phyloP scores from a whole-genome alignment of 2,329 filamentous ascomycete species.

The Ceratocystis cacaofunesta region DNA sequence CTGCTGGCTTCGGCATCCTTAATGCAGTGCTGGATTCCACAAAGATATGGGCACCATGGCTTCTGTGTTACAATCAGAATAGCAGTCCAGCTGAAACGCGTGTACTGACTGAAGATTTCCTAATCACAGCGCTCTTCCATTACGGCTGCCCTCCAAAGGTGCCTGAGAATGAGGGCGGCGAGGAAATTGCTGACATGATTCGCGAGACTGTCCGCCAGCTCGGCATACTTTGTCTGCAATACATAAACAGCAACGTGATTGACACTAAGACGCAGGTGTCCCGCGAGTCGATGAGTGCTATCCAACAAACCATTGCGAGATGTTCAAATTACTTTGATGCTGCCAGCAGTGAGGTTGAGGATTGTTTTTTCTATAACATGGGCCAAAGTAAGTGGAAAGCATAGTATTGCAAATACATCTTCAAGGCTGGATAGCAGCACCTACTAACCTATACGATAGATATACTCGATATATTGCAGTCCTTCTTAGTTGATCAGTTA shows the following conservation, averaged over 20 bases:
- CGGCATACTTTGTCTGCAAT: slow-evolving; percentile 32
- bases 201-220: slow-evolving; percentile 27
- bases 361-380: slow-evolving; percentile 24
- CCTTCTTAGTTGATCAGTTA: slow-evolving; percentile 40
- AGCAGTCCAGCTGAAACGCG: slow-evolving; percentile 24
- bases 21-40: slow-evolving; percentile 18
- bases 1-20: neutral
- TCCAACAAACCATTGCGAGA: slow-evolving; percentile 30
- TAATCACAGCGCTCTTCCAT: slow-evolving; percentile 31
- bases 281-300: slow-evolving; percentile 28
- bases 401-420: too few species aligned
- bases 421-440: too few species aligned
- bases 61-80: slow-evolving; percentile 30
- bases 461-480: slow-evolving; percentile 35
- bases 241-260: slow-evolving; percentile 34
- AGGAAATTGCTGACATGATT: slow-evolving; percentile 23
- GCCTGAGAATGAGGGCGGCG: slow-evolving; percentile 23
- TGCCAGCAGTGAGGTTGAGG: slow-evolving; percentile 24
- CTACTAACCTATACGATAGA: slow-evolving; percentile 20
- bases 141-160: slow-evolving; percentile 23
- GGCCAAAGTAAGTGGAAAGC: slow-evolving; percentile 26
- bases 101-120: slow-evolving; percentile 29
- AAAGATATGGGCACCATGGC: slow-evolving; percentile 36
- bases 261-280: slow-evolving; percentile 28
- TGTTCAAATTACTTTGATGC: slow-evolving; percentile 30